Evolutionary conservation across 495 filamentous ascomycete species (phyloP), one percentile per base, ranked within the genome.

Genomic region (Astrothelium subdiscretum): DNA sequence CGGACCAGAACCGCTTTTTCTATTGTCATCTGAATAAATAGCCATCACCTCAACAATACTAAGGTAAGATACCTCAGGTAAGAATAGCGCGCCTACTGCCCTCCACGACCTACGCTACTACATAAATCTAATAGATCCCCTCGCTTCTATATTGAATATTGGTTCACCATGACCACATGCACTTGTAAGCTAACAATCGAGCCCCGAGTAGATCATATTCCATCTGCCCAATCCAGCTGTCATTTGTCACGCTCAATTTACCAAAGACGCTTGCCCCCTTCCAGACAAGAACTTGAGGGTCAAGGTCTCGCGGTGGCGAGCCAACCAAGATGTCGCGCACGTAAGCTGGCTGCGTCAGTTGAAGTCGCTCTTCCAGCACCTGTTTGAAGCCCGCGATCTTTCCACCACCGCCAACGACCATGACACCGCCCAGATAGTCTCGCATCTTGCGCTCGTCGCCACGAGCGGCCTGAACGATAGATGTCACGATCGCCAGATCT

Each of bases 181-280:
- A 89, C 80, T 95, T 96, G 70, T 95, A 88, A 31, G 86, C 85
- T 70, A 98, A 74, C 48, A 90, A 74, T 66, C 94, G 82, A 38
- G 81, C 81, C 40, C 94, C 91, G 44, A 96, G 73, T 64, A 89
- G 83, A 72, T 97, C 90, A 75, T 95, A 97, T 75, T 97, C 94
- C 61, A 86, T 76, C 60, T 83, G 80, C 0, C 87, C 86, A 66
- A 97, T 90, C 94, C 94, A 97, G 73, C 86, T 90, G 75, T 98
- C 95, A 74, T 97, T 96, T 11, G 87, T 89, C 31, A 79, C 76
- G 63, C 74, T 81, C 70, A 98, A 76, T 76, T 95, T 92, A n/a
- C 89, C 91, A 79, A 97, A 98, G 31, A 98, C 89, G 69, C 91
- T 96, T 2, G 88, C 95, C 1, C 94, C 94, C 80, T 98, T 98